phyloP scores from a whole-genome alignment of 129 eudicot species.

The Tagetes patula region DNA sequence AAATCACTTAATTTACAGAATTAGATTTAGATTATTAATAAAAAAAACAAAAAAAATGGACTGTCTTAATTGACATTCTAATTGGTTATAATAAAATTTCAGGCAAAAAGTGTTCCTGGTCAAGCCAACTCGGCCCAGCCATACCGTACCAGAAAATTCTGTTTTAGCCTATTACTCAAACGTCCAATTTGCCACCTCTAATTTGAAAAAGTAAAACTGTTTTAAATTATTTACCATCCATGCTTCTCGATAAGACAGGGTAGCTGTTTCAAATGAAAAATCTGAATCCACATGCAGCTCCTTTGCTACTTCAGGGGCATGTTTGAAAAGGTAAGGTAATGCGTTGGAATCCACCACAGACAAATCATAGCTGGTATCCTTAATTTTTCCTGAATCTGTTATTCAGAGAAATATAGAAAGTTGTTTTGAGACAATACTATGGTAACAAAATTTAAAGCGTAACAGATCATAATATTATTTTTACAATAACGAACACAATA shows the following conservation, averaged over 20 bases:
- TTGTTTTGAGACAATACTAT: conserved; percentile 1
- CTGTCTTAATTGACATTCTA: neutral
- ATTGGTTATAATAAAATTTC: neutral
- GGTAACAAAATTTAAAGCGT: neutral
- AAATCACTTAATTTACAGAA: neutral
- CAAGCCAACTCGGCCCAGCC: neutral
- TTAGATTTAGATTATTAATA: neutral
- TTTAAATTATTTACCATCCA: conserved; percentile 64
- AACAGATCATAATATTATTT: neutral
- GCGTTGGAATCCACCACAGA: conserved; percentile 89
- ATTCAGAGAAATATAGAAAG: conserved; percentile 10
- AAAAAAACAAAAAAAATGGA: neutral
- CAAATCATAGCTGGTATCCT: conserved; percentile 65
- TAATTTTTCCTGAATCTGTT: conserved; percentile 61
- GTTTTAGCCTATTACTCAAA: neutral
- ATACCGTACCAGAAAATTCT: neutral
- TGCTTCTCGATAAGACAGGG: conserved; percentile 49
- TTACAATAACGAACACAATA: neutral
- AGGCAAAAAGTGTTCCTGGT: neutral
- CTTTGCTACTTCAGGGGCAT: conserved; percentile 73
- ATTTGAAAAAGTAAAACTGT: neutral
- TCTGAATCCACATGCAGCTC: conserved; percentile 54
- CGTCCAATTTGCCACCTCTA: neutral
- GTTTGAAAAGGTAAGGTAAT: conserved; percentile 74
- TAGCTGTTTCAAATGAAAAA: conserved; percentile 49